A percentile compares a stretch with the other conserved stretches of the same genome.
Conservation (phyloP, 345 rosid species). For the Aegle marmelos region DNA sequence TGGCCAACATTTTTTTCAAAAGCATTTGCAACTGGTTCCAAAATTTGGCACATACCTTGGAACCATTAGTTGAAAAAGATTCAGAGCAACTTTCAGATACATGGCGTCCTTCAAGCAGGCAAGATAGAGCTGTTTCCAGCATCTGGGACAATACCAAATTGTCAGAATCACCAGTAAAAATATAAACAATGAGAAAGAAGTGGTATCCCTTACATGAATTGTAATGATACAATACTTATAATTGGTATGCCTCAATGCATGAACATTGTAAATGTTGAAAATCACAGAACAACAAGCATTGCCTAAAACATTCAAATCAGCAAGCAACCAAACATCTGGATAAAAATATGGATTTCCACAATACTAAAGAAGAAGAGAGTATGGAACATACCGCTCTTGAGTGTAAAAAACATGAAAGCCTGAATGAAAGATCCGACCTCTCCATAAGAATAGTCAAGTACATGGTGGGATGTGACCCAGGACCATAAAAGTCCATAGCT, state of each 20-base stretch:
- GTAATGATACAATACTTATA: too few relatives aligned
- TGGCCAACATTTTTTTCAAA: slow-evolving; percentile 62
- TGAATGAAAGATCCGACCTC: slow-evolving; percentile 59
- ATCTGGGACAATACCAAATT: slow-evolving; percentile 42
- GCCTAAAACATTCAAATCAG: background rate
- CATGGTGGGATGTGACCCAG: slow-evolving; percentile 71
- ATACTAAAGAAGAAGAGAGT: background rate
- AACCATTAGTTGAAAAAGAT: slow-evolving; percentile 36
- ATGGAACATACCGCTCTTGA: slow-evolving; percentile 48
- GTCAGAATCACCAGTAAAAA: slow-evolving; percentile 8
- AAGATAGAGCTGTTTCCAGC: slow-evolving; percentile 68
- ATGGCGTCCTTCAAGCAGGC: slow-evolving; percentile 65
- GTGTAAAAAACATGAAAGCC: slow-evolving; percentile 54
- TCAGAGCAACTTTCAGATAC: slow-evolving; percentile 31
- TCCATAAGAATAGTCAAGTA: slow-evolving; percentile 68
- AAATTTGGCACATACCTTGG: slow-evolving; percentile 50
- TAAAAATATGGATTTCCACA: background rate
- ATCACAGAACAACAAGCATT: background rate
- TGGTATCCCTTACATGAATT: background rate
- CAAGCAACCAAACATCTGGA: background rate
- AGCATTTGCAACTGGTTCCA: slow-evolving; percentile 74
- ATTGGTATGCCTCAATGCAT: background rate
- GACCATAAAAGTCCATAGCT: slow-evolving; percentile 72
- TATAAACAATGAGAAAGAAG: too few relatives aligned
- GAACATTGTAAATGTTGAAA: too few relatives aligned